Conservation (phyloP, 306 rosid species). For the Cucurbita argyrosperma region DNA sequence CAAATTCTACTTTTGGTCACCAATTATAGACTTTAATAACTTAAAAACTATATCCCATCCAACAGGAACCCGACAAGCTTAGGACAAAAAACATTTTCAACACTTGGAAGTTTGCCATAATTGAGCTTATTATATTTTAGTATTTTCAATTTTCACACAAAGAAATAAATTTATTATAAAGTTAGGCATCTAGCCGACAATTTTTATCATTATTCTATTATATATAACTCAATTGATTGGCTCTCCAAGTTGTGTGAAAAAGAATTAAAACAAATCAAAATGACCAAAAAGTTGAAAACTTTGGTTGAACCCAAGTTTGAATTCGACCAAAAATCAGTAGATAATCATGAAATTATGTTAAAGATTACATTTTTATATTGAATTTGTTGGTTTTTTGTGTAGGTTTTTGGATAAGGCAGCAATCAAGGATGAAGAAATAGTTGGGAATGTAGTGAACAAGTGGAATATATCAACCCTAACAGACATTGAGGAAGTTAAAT, state of each 20-base stretch:
- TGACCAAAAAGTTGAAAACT: not conserved
- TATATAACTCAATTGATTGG: not conserved
- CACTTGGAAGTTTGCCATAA: not conserved
- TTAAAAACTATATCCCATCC: not conserved
- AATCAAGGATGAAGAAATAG: slow-evolving; percentile 15
- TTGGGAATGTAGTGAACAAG: slow-evolving; percentile 12
- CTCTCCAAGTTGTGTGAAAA: not conserved
- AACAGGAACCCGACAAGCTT: not conserved
- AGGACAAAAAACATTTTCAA: not conserved
- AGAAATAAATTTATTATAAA: not conserved
- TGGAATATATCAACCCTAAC: slow-evolving; percentile 60
- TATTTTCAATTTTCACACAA: not conserved
- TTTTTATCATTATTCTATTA: not conserved
- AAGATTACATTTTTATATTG: not conserved
- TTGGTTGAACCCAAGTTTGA: not conserved
- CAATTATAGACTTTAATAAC: not conserved
- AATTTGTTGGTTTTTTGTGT: not conserved
- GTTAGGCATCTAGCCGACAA: not conserved
- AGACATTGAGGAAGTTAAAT: slow-evolving; percentile 75
- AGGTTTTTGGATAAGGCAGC: slow-evolving; percentile 85
- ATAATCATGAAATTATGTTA: no score
- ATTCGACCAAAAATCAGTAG: no score
- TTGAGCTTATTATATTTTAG: not conserved
- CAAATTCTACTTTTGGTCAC: not conserved
- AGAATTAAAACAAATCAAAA: not conserved